Conservation (phyloP, 495 filamentous ascomycete species). For the Podospora pseudocomata region DNA sequence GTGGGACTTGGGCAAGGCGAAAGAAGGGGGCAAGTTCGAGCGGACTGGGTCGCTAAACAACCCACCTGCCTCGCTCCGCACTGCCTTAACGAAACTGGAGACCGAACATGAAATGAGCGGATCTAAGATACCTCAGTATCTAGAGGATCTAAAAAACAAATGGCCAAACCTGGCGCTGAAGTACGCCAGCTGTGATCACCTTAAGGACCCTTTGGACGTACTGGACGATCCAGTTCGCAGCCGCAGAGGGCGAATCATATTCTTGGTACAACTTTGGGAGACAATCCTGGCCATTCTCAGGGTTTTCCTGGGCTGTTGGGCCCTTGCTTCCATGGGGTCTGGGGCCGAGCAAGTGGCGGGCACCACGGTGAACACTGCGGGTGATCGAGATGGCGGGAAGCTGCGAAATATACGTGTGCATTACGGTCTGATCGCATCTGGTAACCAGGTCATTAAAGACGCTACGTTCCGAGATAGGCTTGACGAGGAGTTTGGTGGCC, state of each 20-base stretch:
- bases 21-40: neutral
- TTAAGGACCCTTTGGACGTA: no score
- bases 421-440: neutral
- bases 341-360: no score
- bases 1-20: neutral
- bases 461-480: neutral
- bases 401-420: neutral
- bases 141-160: no score
- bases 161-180: no score
- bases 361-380: neutral
- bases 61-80: neutral
- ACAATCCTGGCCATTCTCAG: no score
- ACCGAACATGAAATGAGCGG: neutral
- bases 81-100: neutral
- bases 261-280: no score
- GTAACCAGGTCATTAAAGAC: neutral
- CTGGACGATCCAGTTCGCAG: no score
- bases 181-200: no score
- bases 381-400: neutral
- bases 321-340: no score
- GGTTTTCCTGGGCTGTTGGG: no score
- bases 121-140: neutral
- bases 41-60: neutral
- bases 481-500: neutral
- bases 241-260: no score